A percentile compares a stretch with the other conserved stretches of the same genome.
Evolutionary conservation across 768 basidiomycete species (phyloP).

Genomic region (Mrakia frigida): DNA sequence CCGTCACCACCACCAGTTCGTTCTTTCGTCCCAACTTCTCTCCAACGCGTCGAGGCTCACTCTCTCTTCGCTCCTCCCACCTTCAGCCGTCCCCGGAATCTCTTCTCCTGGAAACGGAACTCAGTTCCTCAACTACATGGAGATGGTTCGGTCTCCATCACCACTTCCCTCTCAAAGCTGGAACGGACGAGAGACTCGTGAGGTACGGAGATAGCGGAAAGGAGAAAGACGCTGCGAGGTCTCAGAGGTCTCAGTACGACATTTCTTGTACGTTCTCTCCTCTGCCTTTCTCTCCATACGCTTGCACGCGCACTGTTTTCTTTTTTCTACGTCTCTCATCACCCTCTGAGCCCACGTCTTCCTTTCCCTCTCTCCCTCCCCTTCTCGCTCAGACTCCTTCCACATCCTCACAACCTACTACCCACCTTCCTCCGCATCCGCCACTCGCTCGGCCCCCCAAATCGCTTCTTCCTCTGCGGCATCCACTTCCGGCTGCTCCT

Average conservation of each 20-base stretch:
- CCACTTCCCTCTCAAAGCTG: slow-evolving; percentile 37
- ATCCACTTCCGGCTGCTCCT: background rate
- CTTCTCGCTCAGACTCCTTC: background rate
- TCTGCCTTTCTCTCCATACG: too few relatives aligned
- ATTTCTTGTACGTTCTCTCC: background rate
- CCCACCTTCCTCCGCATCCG: background rate
- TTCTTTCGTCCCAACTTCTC: too few relatives aligned
- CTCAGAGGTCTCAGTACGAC: background rate
- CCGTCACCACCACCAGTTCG: slow-evolving; percentile 48
- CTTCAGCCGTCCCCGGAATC: slow-evolving; percentile 40
- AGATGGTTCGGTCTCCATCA: slow-evolving; percentile 26
- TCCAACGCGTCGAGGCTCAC: background rate
- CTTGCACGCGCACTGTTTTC: too few relatives aligned
- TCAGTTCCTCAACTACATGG: slow-evolving; percentile 44
- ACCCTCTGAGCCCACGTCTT: too few relatives aligned
- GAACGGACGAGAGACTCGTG: background rate
- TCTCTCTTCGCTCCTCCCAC: background rate
- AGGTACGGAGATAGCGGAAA: background rate
- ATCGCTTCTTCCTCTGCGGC: too few relatives aligned
- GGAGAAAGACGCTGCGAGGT: background rate
- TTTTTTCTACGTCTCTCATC: too few relatives aligned
- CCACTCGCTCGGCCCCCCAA: too few relatives aligned
- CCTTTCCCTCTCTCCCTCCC: too few relatives aligned
- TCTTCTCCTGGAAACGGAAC: slow-evolving; percentile 46
- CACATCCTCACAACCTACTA: slow-evolving; percentile 7